These are phyloP conservation scores for Chalaropsis thielavioides DNA, from an alignment of 2,329 filamentous ascomycete species.

Conservation along the genomic window DNA sequence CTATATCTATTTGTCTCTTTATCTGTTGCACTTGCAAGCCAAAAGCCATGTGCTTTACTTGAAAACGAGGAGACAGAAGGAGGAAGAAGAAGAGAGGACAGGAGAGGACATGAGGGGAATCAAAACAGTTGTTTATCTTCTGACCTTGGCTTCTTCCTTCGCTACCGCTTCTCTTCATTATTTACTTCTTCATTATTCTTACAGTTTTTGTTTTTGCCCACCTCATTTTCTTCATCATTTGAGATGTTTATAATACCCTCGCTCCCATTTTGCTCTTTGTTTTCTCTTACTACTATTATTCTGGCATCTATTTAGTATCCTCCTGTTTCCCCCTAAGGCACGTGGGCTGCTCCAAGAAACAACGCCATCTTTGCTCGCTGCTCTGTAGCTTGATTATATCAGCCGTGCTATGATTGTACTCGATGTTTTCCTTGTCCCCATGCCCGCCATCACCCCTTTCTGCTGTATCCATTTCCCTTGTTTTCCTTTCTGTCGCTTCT, in stretches of 20 bases:
- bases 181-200: background rate
- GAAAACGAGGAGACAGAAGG: background rate
- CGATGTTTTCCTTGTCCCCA: background rate
- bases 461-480: background rate
- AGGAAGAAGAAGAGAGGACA: background rate
- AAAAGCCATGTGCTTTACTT: background rate
- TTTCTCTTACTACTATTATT: background rate
- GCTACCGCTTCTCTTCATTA: background rate
- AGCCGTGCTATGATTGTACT: background rate
- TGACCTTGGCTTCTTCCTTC: background rate
- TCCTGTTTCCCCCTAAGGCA: background rate
- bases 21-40: background rate
- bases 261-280: background rate
- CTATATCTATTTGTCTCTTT: background rate
- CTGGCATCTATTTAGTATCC: background rate
- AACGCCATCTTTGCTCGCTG: background rate
- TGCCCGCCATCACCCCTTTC: background rate
- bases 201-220: background rate
- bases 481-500: background rate
- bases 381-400: background rate
- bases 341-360: background rate
- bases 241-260: background rate
- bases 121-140: background rate
- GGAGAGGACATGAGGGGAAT: background rate
- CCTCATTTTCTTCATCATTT: conserved; percentile 1